Evolutionary conservation across 345 rosid genomes (phyloP).

Genomic region (Combretum micranthum): DNA sequence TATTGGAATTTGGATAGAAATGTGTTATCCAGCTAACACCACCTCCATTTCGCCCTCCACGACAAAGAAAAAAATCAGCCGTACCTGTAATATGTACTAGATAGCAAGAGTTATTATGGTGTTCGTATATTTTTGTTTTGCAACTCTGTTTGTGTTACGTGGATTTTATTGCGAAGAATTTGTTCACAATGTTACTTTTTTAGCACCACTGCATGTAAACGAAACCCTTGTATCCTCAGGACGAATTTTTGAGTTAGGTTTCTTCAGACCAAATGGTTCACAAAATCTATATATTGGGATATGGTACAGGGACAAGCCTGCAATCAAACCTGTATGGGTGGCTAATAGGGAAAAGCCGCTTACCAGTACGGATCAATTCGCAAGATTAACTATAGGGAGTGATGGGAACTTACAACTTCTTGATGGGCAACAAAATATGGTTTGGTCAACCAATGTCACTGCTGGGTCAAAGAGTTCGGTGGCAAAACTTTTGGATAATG

Average conservation of each 20-base stretch:
- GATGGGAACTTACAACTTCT: constrained; percentile 20
- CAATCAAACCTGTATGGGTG: constrained; percentile 26
- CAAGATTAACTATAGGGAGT: constrained; percentile 13
- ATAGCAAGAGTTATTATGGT: no score
- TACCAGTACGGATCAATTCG: constrained; percentile 11
- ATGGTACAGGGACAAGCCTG: constrained; percentile 3
- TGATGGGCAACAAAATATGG: constrained; percentile 1
- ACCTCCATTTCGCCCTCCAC: no score
- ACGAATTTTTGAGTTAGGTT: constrained; percentile 14
- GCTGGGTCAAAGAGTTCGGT: constrained; percentile 6
- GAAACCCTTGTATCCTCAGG: constrained; percentile 6
- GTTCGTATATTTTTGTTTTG: no score
- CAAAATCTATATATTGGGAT: constrained; percentile 7
- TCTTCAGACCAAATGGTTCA: constrained; percentile 11
- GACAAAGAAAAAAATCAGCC: no score
- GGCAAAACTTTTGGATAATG: constrained; percentile 27
- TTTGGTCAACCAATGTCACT: constrained; percentile 22
- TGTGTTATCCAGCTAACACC: no score
- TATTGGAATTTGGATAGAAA: no score
- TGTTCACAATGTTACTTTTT: constrained; percentile 1
- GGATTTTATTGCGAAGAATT: not conserved
- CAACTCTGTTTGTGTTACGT: no score
- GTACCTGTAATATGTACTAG: no score
- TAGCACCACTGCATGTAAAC: not conserved
- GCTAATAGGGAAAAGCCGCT: constrained; percentile 37